These are phyloP conservation scores for Neodidymelliopsis sp. DNA, from an alignment of 2,329 filamentous ascomycete genomes.

Conservation along the genomic window DNA sequence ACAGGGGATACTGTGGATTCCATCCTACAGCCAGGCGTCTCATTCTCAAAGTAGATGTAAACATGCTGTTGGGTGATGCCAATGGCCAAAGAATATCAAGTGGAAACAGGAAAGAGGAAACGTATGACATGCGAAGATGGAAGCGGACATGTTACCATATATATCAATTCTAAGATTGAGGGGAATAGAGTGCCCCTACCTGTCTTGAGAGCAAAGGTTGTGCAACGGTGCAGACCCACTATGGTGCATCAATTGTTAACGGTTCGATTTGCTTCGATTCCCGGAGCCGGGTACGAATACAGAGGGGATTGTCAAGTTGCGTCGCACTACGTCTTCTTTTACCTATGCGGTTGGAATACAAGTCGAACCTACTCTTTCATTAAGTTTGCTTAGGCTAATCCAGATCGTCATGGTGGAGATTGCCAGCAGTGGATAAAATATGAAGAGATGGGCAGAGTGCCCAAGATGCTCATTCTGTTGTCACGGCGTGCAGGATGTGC, in stretches of 20 bases:
- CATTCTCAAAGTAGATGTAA: background rate
- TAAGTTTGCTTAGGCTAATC: background rate
- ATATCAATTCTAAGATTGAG: background rate
- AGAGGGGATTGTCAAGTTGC: background rate
- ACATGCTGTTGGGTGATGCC: slow-evolving; percentile 7
- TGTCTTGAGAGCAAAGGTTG: background rate
- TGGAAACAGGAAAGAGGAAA: background rate
- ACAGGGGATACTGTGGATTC: background rate
- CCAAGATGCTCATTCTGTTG: background rate
- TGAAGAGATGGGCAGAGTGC: background rate
- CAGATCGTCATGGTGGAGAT: too few species aligned
- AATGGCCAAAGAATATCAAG: background rate
- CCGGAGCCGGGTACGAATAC: background rate
- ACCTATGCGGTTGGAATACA: background rate
- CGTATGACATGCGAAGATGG: background rate
- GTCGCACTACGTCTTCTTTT: slow-evolving; percentile 3
- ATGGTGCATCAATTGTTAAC: slow-evolving; percentile 3
- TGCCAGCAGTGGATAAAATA: background rate
- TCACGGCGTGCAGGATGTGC: background rate
- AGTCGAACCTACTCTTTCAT: background rate
- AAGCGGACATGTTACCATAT: background rate
- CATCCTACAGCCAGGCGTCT: slow-evolving; percentile 4
- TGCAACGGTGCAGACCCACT: slow-evolving; percentile 2
- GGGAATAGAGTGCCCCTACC: slow-evolving; percentile 1
- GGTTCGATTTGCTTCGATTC: background rate